Base-by-base conservation (phyloP, 768 basidiomycete genomes). In the Boletus tomentosulus region DNA sequence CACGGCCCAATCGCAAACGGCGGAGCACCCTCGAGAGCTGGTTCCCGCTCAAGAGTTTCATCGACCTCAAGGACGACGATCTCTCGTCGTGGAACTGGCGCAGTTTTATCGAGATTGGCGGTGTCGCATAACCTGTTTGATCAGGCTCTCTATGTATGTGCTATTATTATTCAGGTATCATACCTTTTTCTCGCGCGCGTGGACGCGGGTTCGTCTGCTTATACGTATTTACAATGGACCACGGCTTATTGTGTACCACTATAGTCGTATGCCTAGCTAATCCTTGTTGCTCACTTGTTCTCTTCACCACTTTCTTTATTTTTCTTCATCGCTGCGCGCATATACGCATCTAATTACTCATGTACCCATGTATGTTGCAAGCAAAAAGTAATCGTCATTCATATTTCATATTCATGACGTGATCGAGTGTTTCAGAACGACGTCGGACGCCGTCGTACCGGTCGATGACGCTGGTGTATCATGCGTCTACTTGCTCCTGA, bases 21-120 rank as follows among this genome's bases (percentile, higher is more conserved):
- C 65, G 74, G 48, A 66, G 73, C 43, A 83, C 83, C 15, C 48
- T 77, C 39, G 75, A 77, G 42, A 71, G 73, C 30, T 79, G 81
- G 76, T 78, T 84, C 55, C 78, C 80, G 0, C 71, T 85, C 44
- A 76, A 76, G 56, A 84, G 83, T 58, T 86, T 86, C 67, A 85
- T 86, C 51, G 84, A 86, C 62, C 69, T 86, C 47, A 75, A 74
- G 52, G 80, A 81, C 34, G 77, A 79, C 25, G 71, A 76, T 28
- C 55, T 62, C n/a, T 65, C 72, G 24, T 68, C 71, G 4, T 79
- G 81, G 72, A 75, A 74, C 50, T 86, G 83, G 84, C 72, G 82
- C 58, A 83, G 82, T 67, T 81, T 86, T 63, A 79, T 86, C 60
- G 79, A 86, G 64, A 77, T 86, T 15, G 71, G 76, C 13, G 71